Evolutionary conservation across 208 protist genomes (phyloP).

Genomic region (Zelonia costaricensis): DNA sequence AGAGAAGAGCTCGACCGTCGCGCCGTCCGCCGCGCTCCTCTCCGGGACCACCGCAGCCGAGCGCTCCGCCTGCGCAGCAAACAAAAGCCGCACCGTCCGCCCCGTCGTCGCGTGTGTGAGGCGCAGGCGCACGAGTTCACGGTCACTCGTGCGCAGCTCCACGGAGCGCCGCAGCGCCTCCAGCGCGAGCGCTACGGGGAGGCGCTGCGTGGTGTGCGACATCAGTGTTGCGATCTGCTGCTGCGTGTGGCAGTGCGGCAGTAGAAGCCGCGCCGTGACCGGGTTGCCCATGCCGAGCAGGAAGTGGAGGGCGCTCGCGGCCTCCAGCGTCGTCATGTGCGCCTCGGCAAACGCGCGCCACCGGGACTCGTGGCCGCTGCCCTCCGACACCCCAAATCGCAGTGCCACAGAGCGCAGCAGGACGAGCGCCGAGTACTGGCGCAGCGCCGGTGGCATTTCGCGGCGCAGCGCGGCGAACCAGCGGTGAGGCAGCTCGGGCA

Average conservation of each 20-base stretch:
- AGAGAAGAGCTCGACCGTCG: not conserved
- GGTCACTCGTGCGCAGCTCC: conserved; percentile 8
- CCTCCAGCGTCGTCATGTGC: conserved; percentile 28
- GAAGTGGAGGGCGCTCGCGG: conserved; percentile 42
- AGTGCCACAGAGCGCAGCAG: conserved; percentile 17
- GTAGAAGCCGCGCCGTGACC: conserved; percentile 35
- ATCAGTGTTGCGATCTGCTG: conserved; percentile 45
- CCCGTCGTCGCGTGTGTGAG: not conserved
- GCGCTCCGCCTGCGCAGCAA: conserved; percentile 6
- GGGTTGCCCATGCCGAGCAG: conserved; percentile 32
- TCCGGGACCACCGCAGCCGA: not conserved
- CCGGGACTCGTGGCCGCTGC: not conserved
- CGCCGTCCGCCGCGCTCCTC: not conserved
- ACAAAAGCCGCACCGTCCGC: not conserved
- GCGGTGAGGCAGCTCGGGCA: conserved; percentile 12
- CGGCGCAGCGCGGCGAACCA: conserved; percentile 3
- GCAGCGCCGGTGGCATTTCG: conserved; percentile 24
- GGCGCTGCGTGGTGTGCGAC: conserved; percentile 36
- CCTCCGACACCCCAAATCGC: conserved; percentile 5
- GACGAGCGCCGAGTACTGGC: conserved; percentile 18
- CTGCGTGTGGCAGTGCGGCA: conserved; percentile 38
- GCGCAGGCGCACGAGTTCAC: conserved; percentile 25
- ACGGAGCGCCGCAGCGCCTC: conserved; percentile 16
- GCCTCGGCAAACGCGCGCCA: conserved; percentile 9
- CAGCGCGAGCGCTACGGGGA: conserved; percentile 19